Percentiles rank a stretch among this genome's conserved stretches.
Evolutionary conservation across 2,329 filamentous ascomycete genomes (phyloP).

Genomic region (Aphanocladium album): DNA sequence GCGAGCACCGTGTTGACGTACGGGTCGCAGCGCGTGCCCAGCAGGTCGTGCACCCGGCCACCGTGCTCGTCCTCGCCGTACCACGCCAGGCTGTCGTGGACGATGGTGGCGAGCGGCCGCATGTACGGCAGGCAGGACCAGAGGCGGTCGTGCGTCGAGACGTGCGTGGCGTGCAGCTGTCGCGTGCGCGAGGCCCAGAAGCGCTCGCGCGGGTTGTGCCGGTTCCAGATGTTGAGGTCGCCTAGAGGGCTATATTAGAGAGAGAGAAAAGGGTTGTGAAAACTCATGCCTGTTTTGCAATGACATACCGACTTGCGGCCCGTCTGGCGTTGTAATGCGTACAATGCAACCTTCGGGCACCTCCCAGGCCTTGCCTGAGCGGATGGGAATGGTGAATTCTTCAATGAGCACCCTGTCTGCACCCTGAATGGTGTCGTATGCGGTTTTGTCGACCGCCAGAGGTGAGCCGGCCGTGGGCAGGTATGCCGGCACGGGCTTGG

Average conservation of each 20-base stretch:
- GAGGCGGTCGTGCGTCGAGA: constrained; percentile 65
- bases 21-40: constrained; percentile 79
- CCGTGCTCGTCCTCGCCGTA: constrained; percentile 60
- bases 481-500: constrained; percentile 46
- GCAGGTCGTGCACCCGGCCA: constrained; percentile 67
- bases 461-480: constrained; percentile 39
- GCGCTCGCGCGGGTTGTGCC: constrained; percentile 68
- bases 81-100: constrained; percentile 20
- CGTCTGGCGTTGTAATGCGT: constrained; percentile 68
- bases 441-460: constrained; percentile 36
- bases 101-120: constrained; percentile 19
- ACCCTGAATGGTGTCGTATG: constrained; percentile 58
- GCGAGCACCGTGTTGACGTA: constrained; percentile 74
- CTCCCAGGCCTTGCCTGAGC: constrained; percentile 68
- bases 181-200: constrained; percentile 79
- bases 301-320: constrained; percentile 67
- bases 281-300: not conserved
- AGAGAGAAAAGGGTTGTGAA: not conserved
- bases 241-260: constrained; percentile 35
- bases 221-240: constrained; percentile 79
- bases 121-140: constrained; percentile 77
- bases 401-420: constrained; percentile 37
- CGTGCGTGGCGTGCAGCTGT: constrained; percentile 72
- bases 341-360: constrained; percentile 64
- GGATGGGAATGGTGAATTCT: constrained; percentile 63